Conservation (phyloP, 768 basidiomycete genomes). For the Tubosaeta sp. region DNA sequence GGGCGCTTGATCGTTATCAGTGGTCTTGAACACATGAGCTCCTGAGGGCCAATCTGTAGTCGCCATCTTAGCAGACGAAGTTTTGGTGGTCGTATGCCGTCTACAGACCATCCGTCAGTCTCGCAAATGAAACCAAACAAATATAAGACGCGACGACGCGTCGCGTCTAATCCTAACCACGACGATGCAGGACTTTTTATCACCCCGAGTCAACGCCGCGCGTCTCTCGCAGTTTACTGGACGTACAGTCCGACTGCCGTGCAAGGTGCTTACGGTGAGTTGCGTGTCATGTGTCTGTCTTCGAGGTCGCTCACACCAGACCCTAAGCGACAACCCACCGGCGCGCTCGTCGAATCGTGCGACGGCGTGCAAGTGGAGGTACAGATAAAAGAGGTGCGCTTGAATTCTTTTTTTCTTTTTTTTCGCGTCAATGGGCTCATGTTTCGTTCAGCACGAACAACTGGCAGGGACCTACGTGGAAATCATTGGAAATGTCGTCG, state of each 20-base stretch:
- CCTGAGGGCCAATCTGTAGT: no score
- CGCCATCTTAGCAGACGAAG: no score
- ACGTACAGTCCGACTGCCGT: conserved; percentile 55
- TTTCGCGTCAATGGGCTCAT: background rate
- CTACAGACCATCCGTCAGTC: no score
- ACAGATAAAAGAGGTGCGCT: conserved; percentile 37
- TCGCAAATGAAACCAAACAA: no score
- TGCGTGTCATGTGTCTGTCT: background rate
- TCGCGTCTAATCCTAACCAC: background rate
- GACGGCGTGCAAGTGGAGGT: conserved; percentile 64
- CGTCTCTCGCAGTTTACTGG: conserved; percentile 50
- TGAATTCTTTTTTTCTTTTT: background rate
- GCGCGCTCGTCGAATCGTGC: conserved; percentile 56
- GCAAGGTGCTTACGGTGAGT: conserved; percentile 55
- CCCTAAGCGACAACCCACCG: conserved; percentile 36
- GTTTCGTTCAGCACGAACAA: conserved; percentile 34
- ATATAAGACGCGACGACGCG: no score
- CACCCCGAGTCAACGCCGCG: conserved; percentile 60
- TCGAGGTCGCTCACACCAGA: background rate
- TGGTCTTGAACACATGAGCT: background rate
- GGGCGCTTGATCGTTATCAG: background rate
- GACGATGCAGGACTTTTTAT: conserved; percentile 25
- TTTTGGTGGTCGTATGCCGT: no score
- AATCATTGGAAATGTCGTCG: conserved; percentile 57
- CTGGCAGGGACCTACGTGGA: conserved; percentile 58